Conservation (phyloP, 805 yeast genomes). For the Wickerhamomyces ciferrii region DNA sequence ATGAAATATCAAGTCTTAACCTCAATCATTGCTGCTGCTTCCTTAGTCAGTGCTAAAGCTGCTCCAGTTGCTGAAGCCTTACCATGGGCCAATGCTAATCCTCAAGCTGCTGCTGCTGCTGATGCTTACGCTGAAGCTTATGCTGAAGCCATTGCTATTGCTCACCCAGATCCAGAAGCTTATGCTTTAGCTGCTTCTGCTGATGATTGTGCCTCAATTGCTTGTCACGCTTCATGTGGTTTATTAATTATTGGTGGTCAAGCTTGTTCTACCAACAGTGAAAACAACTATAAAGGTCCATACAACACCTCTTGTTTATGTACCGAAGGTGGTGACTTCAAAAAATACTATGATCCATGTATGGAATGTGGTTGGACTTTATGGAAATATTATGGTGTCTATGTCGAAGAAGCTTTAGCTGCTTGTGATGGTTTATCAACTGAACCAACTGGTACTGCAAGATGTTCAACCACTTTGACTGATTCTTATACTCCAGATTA, state of each 20-base stretch:
- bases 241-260: slow-evolving; percentile 23
- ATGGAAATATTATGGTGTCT: slow-evolving; percentile 22
- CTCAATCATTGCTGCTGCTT: background rate
- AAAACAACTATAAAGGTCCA: slow-evolving; percentile 6
- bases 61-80: background rate
- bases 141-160: slow-evolving; percentile 3
- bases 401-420: slow-evolving; percentile 17
- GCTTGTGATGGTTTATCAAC: slow-evolving; percentile 15
- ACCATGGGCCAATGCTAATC: background rate
- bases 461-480: slow-evolving; percentile 13
- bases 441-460: slow-evolving; percentile 16
- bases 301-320: slow-evolving; percentile 12
- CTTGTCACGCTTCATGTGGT: slow-evolving; percentile 25
- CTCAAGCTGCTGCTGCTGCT: slow-evolving; percentile 1
- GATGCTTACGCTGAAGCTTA: slow-evolving; percentile 1
- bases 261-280: slow-evolving; percentile 18
- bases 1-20: background rate
- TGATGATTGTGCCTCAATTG: slow-evolving; percentile 14
- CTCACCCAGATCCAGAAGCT: slow-evolving; percentile 11
- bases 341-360: slow-evolving; percentile 16
- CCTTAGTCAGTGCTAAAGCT: background rate
- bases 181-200: slow-evolving; percentile 10
- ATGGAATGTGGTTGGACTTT: slow-evolving; percentile 30
- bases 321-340: slow-evolving; percentile 7
- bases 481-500: slow-evolving; percentile 5